Percentiles rank a stretch among this genome's conserved stretches.
These are phyloP conservation scores for Trichoderma polysporum DNA, from an alignment of 2,329 filamentous ascomycete genomes.

Conservation along the genomic window DNA sequence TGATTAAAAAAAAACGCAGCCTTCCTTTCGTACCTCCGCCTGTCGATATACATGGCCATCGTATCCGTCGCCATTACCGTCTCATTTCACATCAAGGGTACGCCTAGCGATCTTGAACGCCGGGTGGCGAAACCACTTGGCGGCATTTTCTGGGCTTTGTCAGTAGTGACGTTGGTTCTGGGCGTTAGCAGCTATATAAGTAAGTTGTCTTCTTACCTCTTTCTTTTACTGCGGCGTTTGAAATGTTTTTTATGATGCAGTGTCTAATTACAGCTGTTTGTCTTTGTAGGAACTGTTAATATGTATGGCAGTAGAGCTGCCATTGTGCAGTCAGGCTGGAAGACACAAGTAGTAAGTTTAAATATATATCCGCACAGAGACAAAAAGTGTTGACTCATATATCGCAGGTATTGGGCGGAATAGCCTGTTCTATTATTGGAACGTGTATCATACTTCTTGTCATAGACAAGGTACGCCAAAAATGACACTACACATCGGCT, in stretches of 20 bases:
- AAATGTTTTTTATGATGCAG: background rate
- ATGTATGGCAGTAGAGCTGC: slow-evolving; percentile 77
- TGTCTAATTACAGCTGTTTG: background rate
- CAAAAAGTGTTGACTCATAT: background rate
- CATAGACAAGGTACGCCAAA: slow-evolving; percentile 39
- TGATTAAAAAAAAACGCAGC: slow-evolving; percentile 38
- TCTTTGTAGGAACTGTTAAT: slow-evolving; percentile 60
- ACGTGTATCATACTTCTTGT: slow-evolving; percentile 64
- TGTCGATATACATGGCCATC: slow-evolving; percentile 87
- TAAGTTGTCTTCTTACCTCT: slow-evolving; percentile 36
- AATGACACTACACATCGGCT: background rate
- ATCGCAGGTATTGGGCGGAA: slow-evolving; percentile 58
- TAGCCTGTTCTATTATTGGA: slow-evolving; percentile 63
- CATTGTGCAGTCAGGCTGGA: slow-evolving; percentile 90
- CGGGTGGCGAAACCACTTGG: slow-evolving; percentile 81
- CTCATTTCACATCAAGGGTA: slow-evolving; percentile 82
- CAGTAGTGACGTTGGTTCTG: slow-evolving; percentile 70
- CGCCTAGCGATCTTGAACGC: slow-evolving; percentile 69
- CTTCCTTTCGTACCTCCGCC: slow-evolving; percentile 87
- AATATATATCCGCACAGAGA: background rate
- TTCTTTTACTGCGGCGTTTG: too few species aligned
- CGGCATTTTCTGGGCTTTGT: slow-evolving; percentile 81
- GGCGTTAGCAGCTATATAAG: slow-evolving; percentile 87
- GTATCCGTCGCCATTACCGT: slow-evolving; percentile 88
- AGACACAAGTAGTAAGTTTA: slow-evolving; percentile 73